Conservation (phyloP, 495 filamentous ascomycete genomes). For the Lasiosphaeriaceae sp. region DNA sequence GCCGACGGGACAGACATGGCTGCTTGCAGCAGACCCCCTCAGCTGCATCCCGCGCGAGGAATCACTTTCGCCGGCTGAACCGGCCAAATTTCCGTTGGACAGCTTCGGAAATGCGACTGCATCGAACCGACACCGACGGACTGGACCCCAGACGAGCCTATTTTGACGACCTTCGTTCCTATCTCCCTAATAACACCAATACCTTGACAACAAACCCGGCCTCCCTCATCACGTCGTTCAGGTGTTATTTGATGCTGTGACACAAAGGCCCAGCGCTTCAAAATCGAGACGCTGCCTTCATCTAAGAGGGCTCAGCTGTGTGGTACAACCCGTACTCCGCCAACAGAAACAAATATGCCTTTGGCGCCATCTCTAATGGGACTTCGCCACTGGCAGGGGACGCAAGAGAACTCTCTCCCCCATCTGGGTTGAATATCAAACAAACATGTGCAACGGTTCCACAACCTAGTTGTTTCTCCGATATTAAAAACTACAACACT, state of each 20-base stretch:
- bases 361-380: background rate
- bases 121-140: slow-evolving; percentile 1
- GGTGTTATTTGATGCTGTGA: too few species aligned
- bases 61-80: background rate
- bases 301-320: too few species aligned
- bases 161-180: slow-evolving; percentile 12
- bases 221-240: too few species aligned
- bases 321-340: background rate
- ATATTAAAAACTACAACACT: background rate
- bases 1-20: background rate
- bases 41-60: background rate
- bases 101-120: slow-evolving; percentile 7
- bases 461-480: background rate
- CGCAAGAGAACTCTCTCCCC: background rate
- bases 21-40: too few species aligned
- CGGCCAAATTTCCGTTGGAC: background rate
- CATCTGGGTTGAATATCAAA: slow-evolving; percentile 6
- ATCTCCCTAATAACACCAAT: background rate
- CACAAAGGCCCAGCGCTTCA: too few species aligned
- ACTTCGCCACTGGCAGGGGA: background rate
- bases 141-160: slow-evolving; percentile 11
- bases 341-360: background rate
- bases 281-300: background rate
- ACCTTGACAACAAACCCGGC: too few species aligned
- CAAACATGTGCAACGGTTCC: slow-evolving; percentile 1